phyloP scores from a whole-genome alignment of 306 rosid species.

The Lithocarpus polystachyus region DNA sequence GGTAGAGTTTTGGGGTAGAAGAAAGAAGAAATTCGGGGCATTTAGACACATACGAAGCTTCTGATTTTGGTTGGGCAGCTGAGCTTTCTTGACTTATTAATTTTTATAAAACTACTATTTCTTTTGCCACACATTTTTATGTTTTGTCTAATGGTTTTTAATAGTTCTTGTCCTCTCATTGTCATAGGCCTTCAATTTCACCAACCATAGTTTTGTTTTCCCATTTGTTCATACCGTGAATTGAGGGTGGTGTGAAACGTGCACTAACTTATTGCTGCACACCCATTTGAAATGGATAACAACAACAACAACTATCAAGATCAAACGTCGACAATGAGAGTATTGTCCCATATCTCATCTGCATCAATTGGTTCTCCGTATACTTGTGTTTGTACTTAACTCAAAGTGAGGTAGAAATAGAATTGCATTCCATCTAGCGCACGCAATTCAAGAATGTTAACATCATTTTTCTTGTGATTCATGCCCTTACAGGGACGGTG shows the following conservation, averaged over 20 bases:
- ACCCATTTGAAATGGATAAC: too few relatives aligned
- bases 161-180: conserved; percentile 10
- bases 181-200: not conserved
- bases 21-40: conserved; percentile 21
- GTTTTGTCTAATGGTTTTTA: not conserved
- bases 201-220: conserved; percentile 22
- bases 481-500: too few relatives aligned
- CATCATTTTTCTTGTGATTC: too few relatives aligned
- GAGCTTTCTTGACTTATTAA: conserved; percentile 39
- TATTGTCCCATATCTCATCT: too few relatives aligned
- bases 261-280: too few relatives aligned
- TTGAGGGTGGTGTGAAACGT: not conserved
- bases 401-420: too few relatives aligned
- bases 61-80: conserved; percentile 28
- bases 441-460: too few relatives aligned
- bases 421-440: too few relatives aligned
- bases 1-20: not conserved
- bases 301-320: too few relatives aligned
- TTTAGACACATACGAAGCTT: conserved; percentile 27
- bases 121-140: not conserved
- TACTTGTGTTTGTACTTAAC: too few relatives aligned
- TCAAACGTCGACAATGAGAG: too few relatives aligned
- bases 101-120: not conserved
- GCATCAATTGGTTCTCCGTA: too few relatives aligned
- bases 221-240: not conserved